Conservation (phyloP, 768 basidiomycete species). For the Mycena leptocephala region DNA sequence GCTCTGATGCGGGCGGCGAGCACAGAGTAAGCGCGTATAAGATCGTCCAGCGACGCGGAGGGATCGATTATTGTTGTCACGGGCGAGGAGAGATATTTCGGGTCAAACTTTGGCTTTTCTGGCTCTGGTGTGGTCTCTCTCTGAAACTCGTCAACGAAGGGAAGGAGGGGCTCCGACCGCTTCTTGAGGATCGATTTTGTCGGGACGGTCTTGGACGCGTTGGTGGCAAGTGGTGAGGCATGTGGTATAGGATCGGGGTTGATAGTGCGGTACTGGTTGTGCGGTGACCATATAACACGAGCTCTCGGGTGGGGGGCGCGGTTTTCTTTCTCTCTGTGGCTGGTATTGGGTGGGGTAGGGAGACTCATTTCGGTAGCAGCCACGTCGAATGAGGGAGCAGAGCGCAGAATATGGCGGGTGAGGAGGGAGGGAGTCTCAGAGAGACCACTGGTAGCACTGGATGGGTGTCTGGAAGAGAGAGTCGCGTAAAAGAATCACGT, state of each 20-base stretch:
- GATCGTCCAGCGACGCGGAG: conserved; percentile 65
- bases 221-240: conserved; percentile 42
- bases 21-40: conserved; percentile 83
- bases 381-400: background rate
- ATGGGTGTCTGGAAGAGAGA: background rate
- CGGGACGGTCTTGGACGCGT: conserved; percentile 62
- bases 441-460: conserved; percentile 23
- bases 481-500: background rate
- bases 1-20: conserved; percentile 77
- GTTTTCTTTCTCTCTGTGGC: conserved; percentile 56
- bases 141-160: conserved; percentile 59
- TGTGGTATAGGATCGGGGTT: conserved; percentile 52
- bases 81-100: conserved; percentile 77
- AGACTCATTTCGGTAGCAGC: conserved; percentile 31
- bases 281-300: conserved; percentile 66
- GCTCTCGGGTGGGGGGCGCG: conserved; percentile 49
- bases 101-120: conserved; percentile 73
- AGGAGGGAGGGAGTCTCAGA: too few relatives aligned
- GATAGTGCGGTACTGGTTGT: conserved; percentile 65
- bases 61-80: conserved; percentile 71
- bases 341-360: conserved; percentile 36
- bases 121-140: conserved; percentile 88
- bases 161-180: conserved; percentile 50
- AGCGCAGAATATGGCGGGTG: background rate
- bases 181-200: conserved; percentile 83